Conservation (phyloP, 1,284 basidiomycete species). For the Lentinula novae-zelandiae region DNA sequence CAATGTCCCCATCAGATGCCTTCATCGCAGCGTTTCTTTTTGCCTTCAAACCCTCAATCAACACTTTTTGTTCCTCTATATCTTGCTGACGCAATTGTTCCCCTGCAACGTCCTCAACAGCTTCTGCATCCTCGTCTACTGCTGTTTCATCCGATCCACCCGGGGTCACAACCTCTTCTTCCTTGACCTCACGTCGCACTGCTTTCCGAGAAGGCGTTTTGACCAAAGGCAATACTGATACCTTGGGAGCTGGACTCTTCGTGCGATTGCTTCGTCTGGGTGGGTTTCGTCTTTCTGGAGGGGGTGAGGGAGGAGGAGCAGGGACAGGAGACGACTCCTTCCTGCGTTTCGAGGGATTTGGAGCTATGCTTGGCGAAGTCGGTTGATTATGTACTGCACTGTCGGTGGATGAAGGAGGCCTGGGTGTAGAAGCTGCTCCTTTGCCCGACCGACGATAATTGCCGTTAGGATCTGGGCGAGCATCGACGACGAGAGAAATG, state of each 20-base stretch:
- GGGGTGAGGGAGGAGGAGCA: slow-evolving; percentile 23
- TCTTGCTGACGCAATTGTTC: slow-evolving; percentile 64
- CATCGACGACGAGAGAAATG: slow-evolving; percentile 66
- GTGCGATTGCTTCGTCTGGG: slow-evolving; percentile 43
- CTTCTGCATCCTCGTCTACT: slow-evolving; percentile 58
- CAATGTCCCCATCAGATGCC: slow-evolving; percentile 26
- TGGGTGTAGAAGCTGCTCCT: slow-evolving; percentile 21
- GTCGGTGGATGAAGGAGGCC: slow-evolving; percentile 20
- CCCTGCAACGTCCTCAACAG: slow-evolving; percentile 49
- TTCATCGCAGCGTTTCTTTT: slow-evolving; percentile 34
- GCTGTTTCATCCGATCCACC: slow-evolving; percentile 57
- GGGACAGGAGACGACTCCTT: slow-evolving; percentile 48
- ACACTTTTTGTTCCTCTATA: slow-evolving; percentile 64
- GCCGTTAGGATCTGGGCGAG: slow-evolving; percentile 73
- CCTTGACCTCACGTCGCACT: slow-evolving; percentile 26
- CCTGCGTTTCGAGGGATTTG: slow-evolving; percentile 59
- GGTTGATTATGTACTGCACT: slow-evolving; percentile 24
- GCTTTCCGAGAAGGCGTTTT: slow-evolving; percentile 39
- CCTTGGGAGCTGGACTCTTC: slow-evolving; percentile 44
- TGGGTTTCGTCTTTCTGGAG: slow-evolving; percentile 16
- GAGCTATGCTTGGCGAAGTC: slow-evolving; percentile 22
- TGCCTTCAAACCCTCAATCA: slow-evolving; percentile 65
- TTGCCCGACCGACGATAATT: slow-evolving; percentile 70
- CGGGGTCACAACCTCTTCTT: slow-evolving; percentile 38
- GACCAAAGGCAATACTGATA: slow-evolving; percentile 22